A percentile compares a stretch with the other conserved stretches of the same genome.
phyloP scores from a whole-genome alignment of 768 basidiomycete species.

The Hygrocybe coccinea region DNA sequence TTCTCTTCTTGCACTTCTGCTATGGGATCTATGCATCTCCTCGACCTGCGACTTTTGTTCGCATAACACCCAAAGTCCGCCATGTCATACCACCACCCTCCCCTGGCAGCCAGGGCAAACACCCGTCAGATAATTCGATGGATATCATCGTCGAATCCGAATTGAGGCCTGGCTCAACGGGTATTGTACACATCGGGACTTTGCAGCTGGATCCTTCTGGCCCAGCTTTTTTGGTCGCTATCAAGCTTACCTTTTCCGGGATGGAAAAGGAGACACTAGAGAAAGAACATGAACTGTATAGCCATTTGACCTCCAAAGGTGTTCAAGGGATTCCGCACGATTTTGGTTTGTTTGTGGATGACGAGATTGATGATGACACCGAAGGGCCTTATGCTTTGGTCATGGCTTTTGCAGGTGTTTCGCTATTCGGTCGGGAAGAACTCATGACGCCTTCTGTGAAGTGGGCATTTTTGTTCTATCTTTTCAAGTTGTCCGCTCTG shows the following conservation, averaged over 20 bases:
- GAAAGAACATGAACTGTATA: conserved; percentile 13
- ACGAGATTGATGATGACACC: conserved; percentile 1
- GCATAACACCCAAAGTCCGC: background rate
- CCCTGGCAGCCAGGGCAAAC: background rate
- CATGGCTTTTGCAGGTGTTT: background rate
- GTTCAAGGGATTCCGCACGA: conserved; percentile 11
- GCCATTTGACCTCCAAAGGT: conserved; percentile 1
- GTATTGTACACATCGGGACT: conserved; percentile 13
- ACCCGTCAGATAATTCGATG: conserved; percentile 10
- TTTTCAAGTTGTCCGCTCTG: background rate
- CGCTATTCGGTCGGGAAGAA: background rate
- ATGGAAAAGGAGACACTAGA: conserved; percentile 6
- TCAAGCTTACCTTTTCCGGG: conserved; percentile 13
- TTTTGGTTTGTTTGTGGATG: conserved; percentile 14
- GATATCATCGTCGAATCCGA: conserved; percentile 13
- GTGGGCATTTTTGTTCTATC: background rate
- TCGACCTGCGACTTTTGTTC: conserved; percentile 11
- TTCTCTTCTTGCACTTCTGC: background rate
- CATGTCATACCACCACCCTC: background rate
- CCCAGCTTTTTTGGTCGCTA: background rate
- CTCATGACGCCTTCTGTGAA: background rate
- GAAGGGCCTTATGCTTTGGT: conserved; percentile 2
- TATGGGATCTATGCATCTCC: conserved; percentile 11
- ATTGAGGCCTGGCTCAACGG: conserved; percentile 14
- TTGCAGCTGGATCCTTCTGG: conserved; percentile 3